phyloP scores from a whole-genome alignment of 208 protist genomes.

The Trypanosoma lewisi region DNA sequence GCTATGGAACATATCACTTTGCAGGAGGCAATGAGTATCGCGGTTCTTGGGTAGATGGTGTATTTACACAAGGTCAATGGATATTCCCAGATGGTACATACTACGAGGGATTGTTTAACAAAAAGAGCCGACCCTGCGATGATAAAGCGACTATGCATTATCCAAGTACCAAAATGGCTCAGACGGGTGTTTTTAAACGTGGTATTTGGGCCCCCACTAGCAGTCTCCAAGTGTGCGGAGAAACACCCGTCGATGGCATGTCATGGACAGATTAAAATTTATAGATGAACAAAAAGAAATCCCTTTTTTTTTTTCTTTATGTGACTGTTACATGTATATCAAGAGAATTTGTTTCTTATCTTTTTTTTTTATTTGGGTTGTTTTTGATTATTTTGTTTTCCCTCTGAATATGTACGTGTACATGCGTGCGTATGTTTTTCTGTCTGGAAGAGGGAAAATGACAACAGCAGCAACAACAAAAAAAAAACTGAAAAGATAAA shows the following conservation, averaged over 20 bases:
- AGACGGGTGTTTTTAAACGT: conserved; percentile 67
- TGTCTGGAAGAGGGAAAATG: too few species aligned
- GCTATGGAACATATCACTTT: conserved; percentile 90
- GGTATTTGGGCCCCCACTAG: conserved; percentile 78
- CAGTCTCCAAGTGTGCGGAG: conserved; percentile 56
- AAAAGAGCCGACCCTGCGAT: conserved; percentile 81
- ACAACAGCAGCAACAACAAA: too few species aligned
- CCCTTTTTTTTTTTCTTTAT: too few species aligned
- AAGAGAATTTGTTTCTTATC: conserved; percentile 4
- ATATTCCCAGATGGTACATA: conserved; percentile 82
- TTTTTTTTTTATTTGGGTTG: too few species aligned
- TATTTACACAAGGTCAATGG: conserved; percentile 88
- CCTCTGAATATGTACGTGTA: conserved; percentile 2
- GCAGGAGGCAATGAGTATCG: conserved; percentile 80
- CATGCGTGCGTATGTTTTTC: background rate
- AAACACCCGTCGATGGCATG: conserved; percentile 65
- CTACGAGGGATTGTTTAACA: conserved; percentile 89
- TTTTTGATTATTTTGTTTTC: too few species aligned
- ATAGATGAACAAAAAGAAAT: background rate
- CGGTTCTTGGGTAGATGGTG: conserved; percentile 69
- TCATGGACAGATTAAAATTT: conserved; percentile 42
- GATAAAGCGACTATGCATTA: conserved; percentile 74
- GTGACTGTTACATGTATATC: conserved; percentile 19
- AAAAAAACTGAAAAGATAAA: too few species aligned
- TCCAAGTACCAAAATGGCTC: conserved; percentile 61